Evolutionary conservation across 225 moss, liverwort and hornwort genomes (phyloP).

Genomic region (Sphagnum contortum): DNA sequence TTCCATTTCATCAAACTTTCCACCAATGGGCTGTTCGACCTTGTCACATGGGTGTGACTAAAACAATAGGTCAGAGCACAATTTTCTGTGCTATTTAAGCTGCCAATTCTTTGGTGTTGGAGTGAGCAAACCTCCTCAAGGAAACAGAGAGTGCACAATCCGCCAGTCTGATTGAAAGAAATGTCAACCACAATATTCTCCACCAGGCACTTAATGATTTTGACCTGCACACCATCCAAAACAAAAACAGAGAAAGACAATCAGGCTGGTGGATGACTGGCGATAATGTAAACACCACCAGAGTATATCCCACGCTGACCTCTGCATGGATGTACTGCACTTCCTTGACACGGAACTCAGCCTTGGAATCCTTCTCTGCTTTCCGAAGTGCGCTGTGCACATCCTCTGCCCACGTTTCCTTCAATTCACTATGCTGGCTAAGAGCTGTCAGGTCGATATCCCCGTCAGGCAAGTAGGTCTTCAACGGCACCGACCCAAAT

Average conservation of each 20-base stretch:
- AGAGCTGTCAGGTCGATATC: conserved; percentile 75
- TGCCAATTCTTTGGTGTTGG: too few species aligned
- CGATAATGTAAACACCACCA: too few species aligned
- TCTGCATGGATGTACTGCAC: conserved; percentile 27
- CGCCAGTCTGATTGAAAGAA: conserved; percentile 71
- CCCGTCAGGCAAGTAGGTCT: conserved; percentile 67
- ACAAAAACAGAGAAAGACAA: too few species aligned
- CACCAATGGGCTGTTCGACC: too few species aligned
- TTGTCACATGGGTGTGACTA: too few species aligned
- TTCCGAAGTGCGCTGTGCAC: conserved; percentile 15
- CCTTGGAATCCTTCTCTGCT: conserved; percentile 15
- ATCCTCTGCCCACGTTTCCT: conserved; percentile 25
- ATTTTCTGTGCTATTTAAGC: too few species aligned
- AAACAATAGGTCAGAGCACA: too few species aligned
- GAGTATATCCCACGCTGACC: conserved; percentile 1
- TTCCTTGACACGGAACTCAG: conserved; percentile 25
- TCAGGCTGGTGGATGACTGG: too few species aligned
- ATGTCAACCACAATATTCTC: conserved; percentile 78
- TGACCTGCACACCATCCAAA: conserved; percentile 30
- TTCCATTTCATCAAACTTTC: too few species aligned
- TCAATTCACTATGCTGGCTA: conserved; percentile 29
- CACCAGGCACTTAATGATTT: conserved; percentile 67
- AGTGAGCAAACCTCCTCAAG: conserved; percentile 53
- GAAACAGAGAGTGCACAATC: conserved; percentile 77
- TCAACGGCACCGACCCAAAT: conserved; percentile 71